A percentile compares a stretch with the other conserved stretches of the same genome.
Conservation (phyloP, 306 rosid genomes). For the Glycine tomentella region DNA sequence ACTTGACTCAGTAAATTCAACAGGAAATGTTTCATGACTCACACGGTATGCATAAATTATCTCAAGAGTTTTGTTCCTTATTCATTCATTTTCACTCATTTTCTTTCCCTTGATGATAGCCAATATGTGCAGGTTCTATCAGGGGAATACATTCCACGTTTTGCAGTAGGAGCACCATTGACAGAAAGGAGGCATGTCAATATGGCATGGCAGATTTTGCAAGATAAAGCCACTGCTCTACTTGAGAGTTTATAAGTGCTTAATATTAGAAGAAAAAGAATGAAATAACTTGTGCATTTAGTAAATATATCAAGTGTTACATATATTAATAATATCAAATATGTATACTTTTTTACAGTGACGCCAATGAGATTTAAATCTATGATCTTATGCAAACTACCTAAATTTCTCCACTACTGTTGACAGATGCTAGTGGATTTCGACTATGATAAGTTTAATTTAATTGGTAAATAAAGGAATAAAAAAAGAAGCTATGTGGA, state of each 20-base stretch:
- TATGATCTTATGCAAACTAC: background rate
- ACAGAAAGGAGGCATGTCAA: conserved; percentile 74
- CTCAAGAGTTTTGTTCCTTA: background rate
- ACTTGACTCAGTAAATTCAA: too few relatives aligned
- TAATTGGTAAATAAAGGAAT: background rate
- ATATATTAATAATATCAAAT: background rate
- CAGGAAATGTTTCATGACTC: conserved; percentile 75
- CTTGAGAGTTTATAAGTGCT: conserved; percentile 47
- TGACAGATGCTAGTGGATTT: background rate
- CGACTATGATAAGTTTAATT: background rate
- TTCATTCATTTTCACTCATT: background rate
- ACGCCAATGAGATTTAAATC: background rate
- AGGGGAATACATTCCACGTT: conserved; percentile 71
- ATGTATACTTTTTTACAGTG: background rate
- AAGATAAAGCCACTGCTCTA: conserved; percentile 76
- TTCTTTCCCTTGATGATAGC: conserved; percentile 36
- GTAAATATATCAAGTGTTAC: background rate
- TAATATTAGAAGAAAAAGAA: background rate
- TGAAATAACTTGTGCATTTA: background rate
- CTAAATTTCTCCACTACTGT: background rate
- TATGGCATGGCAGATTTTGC: conserved; percentile 79
- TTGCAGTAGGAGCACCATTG: too few relatives aligned
- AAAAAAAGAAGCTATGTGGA: too few relatives aligned
- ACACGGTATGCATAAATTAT: conserved; percentile 67
- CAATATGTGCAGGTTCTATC: conserved; percentile 72